Conservation (phyloP, 495 filamentous ascomycete genomes). For the Trichoderma reesei region DNA sequence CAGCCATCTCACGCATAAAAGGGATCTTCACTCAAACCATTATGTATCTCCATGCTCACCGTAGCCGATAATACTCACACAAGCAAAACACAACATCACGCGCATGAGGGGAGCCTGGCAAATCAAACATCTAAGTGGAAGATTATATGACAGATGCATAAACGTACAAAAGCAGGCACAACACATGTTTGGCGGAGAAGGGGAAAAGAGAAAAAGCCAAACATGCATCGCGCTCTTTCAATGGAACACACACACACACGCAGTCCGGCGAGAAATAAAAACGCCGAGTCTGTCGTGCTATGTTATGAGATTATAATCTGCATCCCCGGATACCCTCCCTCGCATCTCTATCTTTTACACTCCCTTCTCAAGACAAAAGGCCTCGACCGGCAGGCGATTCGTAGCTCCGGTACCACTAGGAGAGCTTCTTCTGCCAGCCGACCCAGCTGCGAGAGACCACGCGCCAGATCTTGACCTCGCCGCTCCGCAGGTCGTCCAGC, state of each 20-base stretch:
- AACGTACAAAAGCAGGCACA: background rate
- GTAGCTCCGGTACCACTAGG: background rate
- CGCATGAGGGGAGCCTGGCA: background rate
- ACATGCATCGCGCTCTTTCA: background rate
- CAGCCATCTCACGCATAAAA: background rate
- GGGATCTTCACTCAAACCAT: no score
- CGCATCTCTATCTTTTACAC: background rate
- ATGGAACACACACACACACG: background rate
- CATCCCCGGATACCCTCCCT: background rate
- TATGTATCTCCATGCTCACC: no score
- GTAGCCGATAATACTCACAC: background rate
- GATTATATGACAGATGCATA: background rate
- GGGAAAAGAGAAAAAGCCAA: background rate
- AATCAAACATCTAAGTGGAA: conserved; percentile 1
- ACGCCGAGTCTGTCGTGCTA: background rate
- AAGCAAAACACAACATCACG: background rate
- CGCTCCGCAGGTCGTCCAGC: conserved; percentile 81
- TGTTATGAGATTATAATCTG: conserved; percentile 5
- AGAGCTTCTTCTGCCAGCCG: conserved; percentile 48
- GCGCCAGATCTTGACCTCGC: conserved; percentile 96
- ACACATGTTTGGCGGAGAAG: background rate
- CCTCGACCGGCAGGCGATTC: background rate
- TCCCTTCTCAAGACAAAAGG: background rate
- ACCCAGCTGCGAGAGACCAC: conserved; percentile 89
- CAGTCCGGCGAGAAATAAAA: background rate